Evolutionary conservation across 169 alveolate species (phyloP), one percentile per base, ranked within the genome.

Genomic region (Plasmodium gallinaceum): DNA sequence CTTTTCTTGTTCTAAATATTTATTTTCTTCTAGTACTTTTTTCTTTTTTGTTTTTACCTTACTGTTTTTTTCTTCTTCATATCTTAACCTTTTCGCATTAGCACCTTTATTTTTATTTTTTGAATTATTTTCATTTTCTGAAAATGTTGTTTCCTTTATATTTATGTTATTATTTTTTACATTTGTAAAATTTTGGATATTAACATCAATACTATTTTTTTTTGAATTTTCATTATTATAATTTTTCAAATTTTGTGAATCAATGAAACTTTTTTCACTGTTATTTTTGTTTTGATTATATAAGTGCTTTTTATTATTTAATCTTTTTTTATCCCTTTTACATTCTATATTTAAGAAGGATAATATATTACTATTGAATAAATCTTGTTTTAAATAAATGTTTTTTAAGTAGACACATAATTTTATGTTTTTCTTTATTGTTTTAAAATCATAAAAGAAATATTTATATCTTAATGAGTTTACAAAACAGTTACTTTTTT

Each of bases 291-390:
- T 3, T 39, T 22, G 9, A 20, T 51, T 20, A 6, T 7, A 18
- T 7, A 14, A 5, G 16, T 24, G 54, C 20, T 20, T 3, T 26
- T 20, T 37, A 5, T 22, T 24, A 5, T 7, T n/a, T 14, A 7
- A 10, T 16, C 2, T 10, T 39, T 54, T 32, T 26, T 5, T 57
- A 42, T 68, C 51, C 51, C 14, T 60, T 7, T 43, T 7, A 14
- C 61, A 9, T 37, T 83, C 91, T 68, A 83, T 68, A 45, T 83
- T 68, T 18, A 83, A 48, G 26, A 83, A 68, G 10, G 46, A 52
- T 32, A 83, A 83, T 18, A 83, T 83, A 71, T 83, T 37, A 71
- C 68, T 83, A 71, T 39, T 83, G 57, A 83, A 83, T 5, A 83
- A 6, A 42, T 83, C 83, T 14, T 72, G 51, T 51, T 83, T 83